Evolutionary conservation across 306 rosid species (phyloP).

Genomic region (Gleditsia sinensis): DNA sequence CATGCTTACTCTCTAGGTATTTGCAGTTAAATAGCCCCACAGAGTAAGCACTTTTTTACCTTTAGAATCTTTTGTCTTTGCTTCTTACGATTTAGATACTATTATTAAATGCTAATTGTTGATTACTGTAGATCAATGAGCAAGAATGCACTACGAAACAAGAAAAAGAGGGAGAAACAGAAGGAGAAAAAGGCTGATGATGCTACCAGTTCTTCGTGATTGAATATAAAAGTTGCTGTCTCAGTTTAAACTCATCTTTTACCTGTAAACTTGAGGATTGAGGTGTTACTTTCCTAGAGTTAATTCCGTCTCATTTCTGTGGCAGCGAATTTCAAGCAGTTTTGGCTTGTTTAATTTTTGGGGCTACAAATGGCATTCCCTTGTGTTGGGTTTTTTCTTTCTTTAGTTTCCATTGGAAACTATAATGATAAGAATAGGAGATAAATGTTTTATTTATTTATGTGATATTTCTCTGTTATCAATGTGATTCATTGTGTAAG

Average conservation of each 20-base stretch:
- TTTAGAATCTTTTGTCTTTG: not conserved
- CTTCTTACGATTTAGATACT: slow-evolving; percentile 21
- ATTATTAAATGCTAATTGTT: slow-evolving; percentile 26
- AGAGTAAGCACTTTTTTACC: slow-evolving; percentile 56
- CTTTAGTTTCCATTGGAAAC: not conserved
- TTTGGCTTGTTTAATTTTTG: not conserved
- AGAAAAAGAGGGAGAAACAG: slow-evolving; percentile 96
- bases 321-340: not conserved
- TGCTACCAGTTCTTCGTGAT: slow-evolving; percentile 51
- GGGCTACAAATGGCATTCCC: no score
- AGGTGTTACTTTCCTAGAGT: slow-evolving; percentile 5
- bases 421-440: not conserved
- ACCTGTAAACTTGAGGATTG: slow-evolving; percentile 21
- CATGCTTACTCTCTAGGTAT: slow-evolving; percentile 46
- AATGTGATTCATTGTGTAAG: no score
- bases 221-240: no score
- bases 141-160: slow-evolving; percentile 83
- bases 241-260: not conserved
- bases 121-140: slow-evolving; percentile 61
- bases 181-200: slow-evolving; percentile 78
- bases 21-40: slow-evolving; percentile 70
- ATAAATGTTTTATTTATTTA: not conserved
- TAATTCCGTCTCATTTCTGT: no score
- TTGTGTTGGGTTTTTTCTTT: not conserved
- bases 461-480: not conserved